Evolutionary conservation across 2,329 filamentous ascomycete genomes (phyloP), one percentile per base, ranked within the genome.

Genomic region (Aspergillus glaucus): DNA sequence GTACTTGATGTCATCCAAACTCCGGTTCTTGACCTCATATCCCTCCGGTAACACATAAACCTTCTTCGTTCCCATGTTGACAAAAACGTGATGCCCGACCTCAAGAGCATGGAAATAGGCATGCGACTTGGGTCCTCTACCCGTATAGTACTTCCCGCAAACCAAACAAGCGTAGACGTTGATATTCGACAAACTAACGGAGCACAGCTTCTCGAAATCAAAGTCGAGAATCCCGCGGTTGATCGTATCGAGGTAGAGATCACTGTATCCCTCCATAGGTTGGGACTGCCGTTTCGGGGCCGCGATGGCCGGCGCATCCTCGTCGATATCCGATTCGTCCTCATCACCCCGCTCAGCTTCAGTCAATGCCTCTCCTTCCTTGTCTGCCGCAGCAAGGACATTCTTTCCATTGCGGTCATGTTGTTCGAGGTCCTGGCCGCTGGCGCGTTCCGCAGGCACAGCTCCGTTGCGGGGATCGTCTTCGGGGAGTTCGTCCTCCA

Each of bases 171-270:
- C 93, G 68, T 98, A 98, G 41, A 98, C 91, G 66, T 98, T 98
- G 74, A 97, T 96, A 67, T 97, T 97, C 44, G 91, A 95, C 6
- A 98, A 79, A 30, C 89, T 95, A 57, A 98, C 80, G 21, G 92
- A 97, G 73, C 93, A 98, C 10, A 96, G 82, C 76, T 98, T 98
- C 68, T 98, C 93, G 67, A 98, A 98, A 71, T 98, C 93, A 66
- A 97, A 97, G 71, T 98, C 93, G 49, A 97, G 84, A 43, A 95
- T 85, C 63, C 85, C 83, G 62, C 93, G 88, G 69, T 95, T 84
- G 71, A 98, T 94, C 10, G 93, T 97, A 75, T 98, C 93, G 59
- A 98, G 87, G 68, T 98, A 98, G 24, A 98, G 83, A 68, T 98
- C 92, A 62, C 87, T 85, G 74, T 96, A 98, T 53, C 92, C 92